Conservation (phyloP, 176 grass and related monocot genomes). For the Chloris gayana region DNA sequence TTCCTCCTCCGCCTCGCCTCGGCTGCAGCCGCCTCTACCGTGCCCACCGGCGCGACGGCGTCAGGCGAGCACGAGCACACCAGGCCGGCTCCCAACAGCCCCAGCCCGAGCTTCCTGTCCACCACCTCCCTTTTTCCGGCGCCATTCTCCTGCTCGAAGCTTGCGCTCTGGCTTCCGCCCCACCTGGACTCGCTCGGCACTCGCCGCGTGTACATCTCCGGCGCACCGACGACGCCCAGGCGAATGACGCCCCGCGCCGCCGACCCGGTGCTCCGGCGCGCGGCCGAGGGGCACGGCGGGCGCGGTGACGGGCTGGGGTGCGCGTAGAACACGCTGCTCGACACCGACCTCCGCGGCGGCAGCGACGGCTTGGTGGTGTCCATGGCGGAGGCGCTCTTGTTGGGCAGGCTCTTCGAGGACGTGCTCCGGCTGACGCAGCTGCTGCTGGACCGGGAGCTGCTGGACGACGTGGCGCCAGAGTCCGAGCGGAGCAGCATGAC, state of each 20-base stretch:
- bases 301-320: slow-evolving; percentile 59
- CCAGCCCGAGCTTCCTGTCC: slow-evolving; percentile 25
- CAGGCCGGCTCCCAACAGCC: slow-evolving; percentile 36
- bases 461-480: slow-evolving; percentile 19
- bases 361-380: background rate
- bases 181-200: background rate
- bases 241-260: slow-evolving; percentile 50
- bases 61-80: slow-evolving; percentile 59
- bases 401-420: slow-evolving; percentile 25
- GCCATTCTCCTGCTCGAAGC: background rate
- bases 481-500: slow-evolving; percentile 37
- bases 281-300: background rate
- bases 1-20: slow-evolving; percentile 33
- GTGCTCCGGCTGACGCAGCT: slow-evolving; percentile 45
- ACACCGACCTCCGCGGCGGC: slow-evolving; percentile 3
- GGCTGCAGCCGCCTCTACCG: slow-evolving; percentile 21
- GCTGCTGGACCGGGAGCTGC: slow-evolving; percentile 39
- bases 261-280: slow-evolving; percentile 41
- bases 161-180: slow-evolving; percentile 10
- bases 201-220: slow-evolving; percentile 43
- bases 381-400: background rate
- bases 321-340: slow-evolving; percentile 48
- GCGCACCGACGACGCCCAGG: slow-evolving; percentile 53
- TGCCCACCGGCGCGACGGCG: slow-evolving; percentile 44
- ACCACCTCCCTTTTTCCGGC: background rate